A percentile compares a stretch with the other conserved stretches of the same genome.
phyloP scores from a whole-genome alignment of 345 rosid genomes.

The Nasturtium officinale region DNA sequence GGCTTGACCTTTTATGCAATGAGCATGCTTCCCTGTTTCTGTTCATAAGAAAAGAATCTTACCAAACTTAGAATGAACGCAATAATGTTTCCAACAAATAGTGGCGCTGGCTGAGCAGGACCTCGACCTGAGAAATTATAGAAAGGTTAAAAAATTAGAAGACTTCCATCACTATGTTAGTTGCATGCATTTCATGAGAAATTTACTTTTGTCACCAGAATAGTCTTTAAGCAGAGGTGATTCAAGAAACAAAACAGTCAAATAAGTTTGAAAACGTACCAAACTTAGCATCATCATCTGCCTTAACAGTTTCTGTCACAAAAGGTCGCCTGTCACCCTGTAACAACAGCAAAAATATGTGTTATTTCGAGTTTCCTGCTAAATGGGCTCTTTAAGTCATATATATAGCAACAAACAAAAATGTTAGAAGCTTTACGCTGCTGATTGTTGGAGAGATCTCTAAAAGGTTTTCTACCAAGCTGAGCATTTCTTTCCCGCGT shows the following conservation, averaged over 20 bases:
- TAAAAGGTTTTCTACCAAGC: conserved; percentile 74
- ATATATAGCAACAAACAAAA: not conserved
- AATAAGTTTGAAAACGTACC: conserved; percentile 51
- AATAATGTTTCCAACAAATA: conserved; percentile 75
- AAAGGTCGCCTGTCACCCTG: conserved; percentile 87
- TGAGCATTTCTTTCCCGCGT: conserved; percentile 87
- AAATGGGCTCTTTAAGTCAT: not conserved
- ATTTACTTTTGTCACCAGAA: not conserved
- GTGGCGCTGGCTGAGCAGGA: conserved; percentile 88
- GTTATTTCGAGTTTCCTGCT: not conserved
- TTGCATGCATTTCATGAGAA: conserved; percentile 4
- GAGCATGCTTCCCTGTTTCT: conserved; percentile 15
- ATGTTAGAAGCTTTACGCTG: conserved; percentile 54
- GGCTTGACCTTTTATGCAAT: conserved; percentile 5
- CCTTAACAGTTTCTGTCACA: conserved; percentile 94
- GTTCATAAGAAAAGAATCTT: conserved; percentile 32
- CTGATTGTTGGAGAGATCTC: conserved; percentile 80
- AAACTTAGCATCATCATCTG: conserved; percentile 86
- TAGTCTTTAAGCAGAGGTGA: not conserved
- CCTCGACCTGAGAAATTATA: conserved; percentile 63
- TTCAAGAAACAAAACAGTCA: conserved; percentile 5
- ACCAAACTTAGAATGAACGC: conserved; percentile 83
- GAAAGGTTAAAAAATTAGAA: conserved; percentile 5
- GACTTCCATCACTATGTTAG: conserved; percentile 13
- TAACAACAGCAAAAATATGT: conserved; percentile 6